Conservation (phyloP, 371 early-diverging fungal genomes). For the Mortierella sp. region DNA sequence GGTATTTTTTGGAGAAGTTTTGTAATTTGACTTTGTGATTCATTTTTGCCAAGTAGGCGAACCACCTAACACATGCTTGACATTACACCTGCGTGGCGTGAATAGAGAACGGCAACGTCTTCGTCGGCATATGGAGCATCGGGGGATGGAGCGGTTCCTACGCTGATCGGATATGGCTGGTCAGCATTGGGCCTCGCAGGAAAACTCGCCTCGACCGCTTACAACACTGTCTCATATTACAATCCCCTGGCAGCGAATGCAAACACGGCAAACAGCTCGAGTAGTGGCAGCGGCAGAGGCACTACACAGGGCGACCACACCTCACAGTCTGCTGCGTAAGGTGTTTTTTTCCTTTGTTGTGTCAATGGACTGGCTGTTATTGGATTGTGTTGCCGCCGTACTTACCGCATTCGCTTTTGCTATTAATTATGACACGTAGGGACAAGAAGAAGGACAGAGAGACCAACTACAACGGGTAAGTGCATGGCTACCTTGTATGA, state of each 20-base stretch:
- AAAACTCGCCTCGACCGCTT: slow-evolving; percentile 42
- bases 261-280: not conserved
- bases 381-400: not conserved
- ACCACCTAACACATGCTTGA: not conserved
- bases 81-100: too few relatives aligned
- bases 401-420: not conserved
- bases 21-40: not conserved
- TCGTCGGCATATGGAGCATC: slow-evolving; percentile 44
- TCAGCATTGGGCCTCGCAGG: slow-evolving; percentile 48
- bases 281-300: not conserved
- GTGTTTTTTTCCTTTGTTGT: not conserved
- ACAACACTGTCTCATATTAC: slow-evolving; percentile 45
- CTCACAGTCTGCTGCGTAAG: slow-evolving; percentile 27
- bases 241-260: slow-evolving; percentile 28
- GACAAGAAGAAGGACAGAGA: slow-evolving; percentile 49
- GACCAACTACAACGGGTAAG: slow-evolving; percentile 47
- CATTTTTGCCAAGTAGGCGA: not conserved
- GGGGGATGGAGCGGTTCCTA: slow-evolving; percentile 29
- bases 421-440: not conserved
- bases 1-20: not conserved
- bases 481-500: not conserved
- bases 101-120: slow-evolving; percentile 28
- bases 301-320: not conserved
- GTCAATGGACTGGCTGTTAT: not conserved
- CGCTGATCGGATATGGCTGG: slow-evolving; percentile 42